A percentile compares a stretch with the other conserved stretches of the same genome.
These are phyloP conservation scores for Scorias spongiosa DNA, from an alignment of 2,329 filamentous ascomycete species.

Conservation along the genomic window DNA sequence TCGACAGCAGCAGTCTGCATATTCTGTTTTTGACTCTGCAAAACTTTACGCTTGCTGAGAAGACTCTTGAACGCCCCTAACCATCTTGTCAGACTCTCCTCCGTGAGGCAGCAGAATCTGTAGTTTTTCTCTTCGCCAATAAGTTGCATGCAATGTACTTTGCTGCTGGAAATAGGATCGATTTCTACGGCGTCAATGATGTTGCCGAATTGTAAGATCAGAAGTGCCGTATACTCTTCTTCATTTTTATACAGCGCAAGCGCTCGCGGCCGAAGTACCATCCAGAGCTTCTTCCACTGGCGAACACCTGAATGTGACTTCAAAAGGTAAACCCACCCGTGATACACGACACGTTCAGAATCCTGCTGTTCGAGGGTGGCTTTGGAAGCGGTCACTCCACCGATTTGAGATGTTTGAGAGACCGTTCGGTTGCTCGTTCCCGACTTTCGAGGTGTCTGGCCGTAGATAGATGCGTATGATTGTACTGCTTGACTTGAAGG, in stretches of 20 bases:
- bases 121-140: conserved; percentile 71
- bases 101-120: conserved; percentile 47
- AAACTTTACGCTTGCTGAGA: conserved; percentile 52
- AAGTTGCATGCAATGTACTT: conserved; percentile 76
- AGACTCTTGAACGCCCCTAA: conserved; percentile 85
- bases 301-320: conserved; percentile 70
- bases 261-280: conserved; percentile 70
- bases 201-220: conserved; percentile 61
- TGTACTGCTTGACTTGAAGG: conserved; percentile 12
- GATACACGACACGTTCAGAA: conserved; percentile 80
- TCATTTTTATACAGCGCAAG: conserved; percentile 89
- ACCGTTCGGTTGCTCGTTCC: conserved; percentile 32
- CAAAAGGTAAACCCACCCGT: conserved; percentile 76
- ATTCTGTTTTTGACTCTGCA: conserved; percentile 2
- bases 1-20: neutral
- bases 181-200: conserved; percentile 89
- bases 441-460: conserved; percentile 15
- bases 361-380: conserved; percentile 37
- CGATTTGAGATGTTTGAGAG: conserved; percentile 46
- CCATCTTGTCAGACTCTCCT: conserved; percentile 70
- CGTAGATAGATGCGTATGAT: conserved; percentile 15
- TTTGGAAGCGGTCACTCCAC: conserved; percentile 4
- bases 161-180: conserved; percentile 71
- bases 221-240: conserved; percentile 70
- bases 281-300: conserved; percentile 93